These are phyloP conservation scores for Apiospora aurea DNA, from an alignment of 2,329 filamentous ascomycete species.

Conservation along the genomic window DNA sequence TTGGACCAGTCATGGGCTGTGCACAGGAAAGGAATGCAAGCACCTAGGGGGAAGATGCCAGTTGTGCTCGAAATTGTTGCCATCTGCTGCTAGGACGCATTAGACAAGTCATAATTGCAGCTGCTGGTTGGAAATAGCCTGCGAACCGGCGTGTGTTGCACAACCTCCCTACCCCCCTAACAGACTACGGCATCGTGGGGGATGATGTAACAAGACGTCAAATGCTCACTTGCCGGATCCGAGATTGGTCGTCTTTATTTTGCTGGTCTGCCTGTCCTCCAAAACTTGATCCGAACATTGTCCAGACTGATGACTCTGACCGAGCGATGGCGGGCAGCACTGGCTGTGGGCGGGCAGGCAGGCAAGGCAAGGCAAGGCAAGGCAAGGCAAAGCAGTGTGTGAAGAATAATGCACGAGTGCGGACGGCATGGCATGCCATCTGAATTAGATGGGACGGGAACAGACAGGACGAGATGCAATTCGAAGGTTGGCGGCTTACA, in stretches of 20 bases:
- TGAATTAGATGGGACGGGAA: conserved; percentile 21
- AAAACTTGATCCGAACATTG: not conserved
- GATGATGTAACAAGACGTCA: conserved; percentile 8
- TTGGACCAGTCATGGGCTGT: conserved; percentile 12
- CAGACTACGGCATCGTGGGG: not conserved
- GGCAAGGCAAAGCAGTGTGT: not conserved
- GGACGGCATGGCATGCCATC: conserved; percentile 11
- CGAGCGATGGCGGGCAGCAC: not conserved
- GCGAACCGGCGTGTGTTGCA: conserved; percentile 11
- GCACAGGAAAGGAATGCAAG: conserved; percentile 7
- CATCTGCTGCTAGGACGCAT: conserved; percentile 2
- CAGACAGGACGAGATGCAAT: conserved; percentile 19
- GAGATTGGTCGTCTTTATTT: not conserved
- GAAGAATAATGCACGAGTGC: not conserved
- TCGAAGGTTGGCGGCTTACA: conserved; percentile 21
- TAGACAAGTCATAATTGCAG: conserved; percentile 12
- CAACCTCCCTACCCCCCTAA: conserved; percentile 3
- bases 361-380: not conserved
- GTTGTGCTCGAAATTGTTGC: not conserved
- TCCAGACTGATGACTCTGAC: not conserved
- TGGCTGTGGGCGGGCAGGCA: too few relatives aligned
- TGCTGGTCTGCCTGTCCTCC: not conserved
- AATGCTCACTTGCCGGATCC: not conserved
- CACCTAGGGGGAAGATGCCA: not conserved
- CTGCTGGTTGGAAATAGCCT: conserved; percentile 15